A percentile compares a stretch with the other conserved stretches of the same genome.
These are phyloP conservation scores for Peronospora belbahrii DNA, from an alignment of 352 stramenopile species.

Conservation along the genomic window DNA sequence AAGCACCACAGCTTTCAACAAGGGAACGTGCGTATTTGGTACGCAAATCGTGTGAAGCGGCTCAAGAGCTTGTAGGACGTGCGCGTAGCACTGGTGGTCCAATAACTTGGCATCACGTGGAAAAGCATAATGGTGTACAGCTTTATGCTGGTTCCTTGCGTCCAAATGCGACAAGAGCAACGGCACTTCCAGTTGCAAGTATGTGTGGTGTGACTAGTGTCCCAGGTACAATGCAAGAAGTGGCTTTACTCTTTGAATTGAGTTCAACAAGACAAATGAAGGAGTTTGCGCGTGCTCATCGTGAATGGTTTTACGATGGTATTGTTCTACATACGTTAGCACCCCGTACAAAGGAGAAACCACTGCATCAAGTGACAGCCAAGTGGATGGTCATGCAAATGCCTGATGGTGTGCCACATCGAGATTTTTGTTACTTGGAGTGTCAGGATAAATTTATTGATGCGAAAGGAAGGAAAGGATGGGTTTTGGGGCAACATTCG, in stretches of 20 bases:
- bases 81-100: constrained; percentile 49
- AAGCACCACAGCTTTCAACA: constrained; percentile 50
- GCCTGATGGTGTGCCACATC: constrained; percentile 50
- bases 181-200: constrained; percentile 28
- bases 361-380: constrained; percentile 78
- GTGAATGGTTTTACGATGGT: constrained; percentile 63
- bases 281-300: constrained; percentile 45
- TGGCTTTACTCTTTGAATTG: constrained; percentile 66
- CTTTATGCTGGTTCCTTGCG: constrained; percentile 59
- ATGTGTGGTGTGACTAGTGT: constrained; percentile 81
- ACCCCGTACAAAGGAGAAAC: constrained; percentile 56
- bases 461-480: constrained; percentile 65
- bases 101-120: constrained; percentile 66
- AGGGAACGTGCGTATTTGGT: constrained; percentile 70
- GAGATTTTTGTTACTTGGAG: constrained; percentile 75
- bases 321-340: constrained; percentile 66
- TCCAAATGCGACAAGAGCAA: constrained; percentile 7
- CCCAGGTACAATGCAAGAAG: constrained; percentile 56
- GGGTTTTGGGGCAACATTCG: constrained; percentile 77
- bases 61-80: constrained; percentile 71
- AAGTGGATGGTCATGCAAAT: constrained; percentile 70
- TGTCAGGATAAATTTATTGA: constrained; percentile 86
- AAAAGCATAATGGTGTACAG: constrained; percentile 72
- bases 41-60: constrained; percentile 72
- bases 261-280: constrained; percentile 60